A percentile compares a stretch with the other conserved stretches of the same genome.
phyloP scores from a whole-genome alignment of 192 early-diverging fungal genomes.

The Entomortierella beljakovae region DNA sequence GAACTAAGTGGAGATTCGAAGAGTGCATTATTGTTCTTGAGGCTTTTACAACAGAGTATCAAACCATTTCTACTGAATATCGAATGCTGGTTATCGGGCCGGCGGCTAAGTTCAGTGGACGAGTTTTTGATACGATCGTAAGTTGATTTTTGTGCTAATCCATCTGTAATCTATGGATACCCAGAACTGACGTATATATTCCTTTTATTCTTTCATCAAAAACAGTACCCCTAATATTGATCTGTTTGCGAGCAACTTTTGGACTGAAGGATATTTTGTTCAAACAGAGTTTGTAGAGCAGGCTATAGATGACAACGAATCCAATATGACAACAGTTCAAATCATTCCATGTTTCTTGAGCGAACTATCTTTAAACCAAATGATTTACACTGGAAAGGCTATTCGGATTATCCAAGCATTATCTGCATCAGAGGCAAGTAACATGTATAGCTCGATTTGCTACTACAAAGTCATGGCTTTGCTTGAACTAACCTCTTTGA shows the following conservation, averaged over 20 bases:
- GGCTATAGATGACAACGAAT: background rate
- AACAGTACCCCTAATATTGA: conserved; percentile 12
- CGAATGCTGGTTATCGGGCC: conserved; percentile 39
- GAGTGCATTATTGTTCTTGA: conserved; percentile 7
- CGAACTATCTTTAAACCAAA: conserved; percentile 7
- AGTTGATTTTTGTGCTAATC: background rate
- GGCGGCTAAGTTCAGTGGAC: conserved; percentile 15
- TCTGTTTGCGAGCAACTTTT: conserved; percentile 27
- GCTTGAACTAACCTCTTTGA: too few relatives aligned
- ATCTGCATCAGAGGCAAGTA: conserved; percentile 12
- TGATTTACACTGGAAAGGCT: conserved; percentile 42
- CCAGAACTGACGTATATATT: background rate
- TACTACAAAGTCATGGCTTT: background rate
- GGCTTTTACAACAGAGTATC: conserved; percentile 29
- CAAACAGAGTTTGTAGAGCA: conserved; percentile 15
- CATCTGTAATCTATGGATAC: background rate
- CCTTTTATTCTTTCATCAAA: background rate
- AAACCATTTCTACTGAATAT: conserved; percentile 29
- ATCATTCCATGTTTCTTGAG: conserved; percentile 29
- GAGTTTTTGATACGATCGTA: conserved; percentile 44
- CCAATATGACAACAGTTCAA: background rate
- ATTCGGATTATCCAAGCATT: conserved; percentile 28
- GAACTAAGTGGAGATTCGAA: conserved; percentile 13
- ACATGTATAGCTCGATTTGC: background rate
- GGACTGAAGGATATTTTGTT: conserved; percentile 26